Base-by-base conservation (phyloP, 192 early-diverging fungal genomes). In the Umbelopsis sp. region DNA sequence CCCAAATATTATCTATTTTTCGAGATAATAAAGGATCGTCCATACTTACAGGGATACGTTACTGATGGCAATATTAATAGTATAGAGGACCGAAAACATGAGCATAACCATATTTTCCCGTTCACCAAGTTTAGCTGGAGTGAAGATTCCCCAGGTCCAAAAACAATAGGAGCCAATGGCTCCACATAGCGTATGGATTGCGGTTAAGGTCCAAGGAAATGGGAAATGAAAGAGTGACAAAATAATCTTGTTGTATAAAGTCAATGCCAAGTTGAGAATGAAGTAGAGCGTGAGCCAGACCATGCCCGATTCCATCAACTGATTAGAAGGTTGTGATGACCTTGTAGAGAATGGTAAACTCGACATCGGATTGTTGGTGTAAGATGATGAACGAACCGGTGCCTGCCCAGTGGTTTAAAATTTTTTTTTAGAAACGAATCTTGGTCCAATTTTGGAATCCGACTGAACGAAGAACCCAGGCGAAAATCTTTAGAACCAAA, bases 121-220 rank as follows among this genome's bases (percentile, higher is more conserved):
- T 38, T 31, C 31, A 22, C 77, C 76, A 8, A 89, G 72, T 14
- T 69, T 36, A 25, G 34, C 53, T 22, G 86, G 88, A 32, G 62
- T 77, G 68, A 83, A 82, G 2, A 53, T 20, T 0, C 78, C 84
- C 8, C 56, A 53, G 36, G 16, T 20, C 38, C 68, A 80, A 34
- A 81, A 69, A 20, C 79, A 17, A 11, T 75, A 77, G 71, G 81
- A 87, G 8, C 92, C 92, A 20, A 88, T 71, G 44, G 84, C 77
- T 38, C 87, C 81, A 71, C 81, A 78, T 10, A 90, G 52, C 34
- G 84, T 87, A 75, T 93, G 92, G 31, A 91, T 79, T 0, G 87
- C 88, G 2, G 92, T 92, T 2, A 93, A 80, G 11, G 88, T 85
- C 90, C 91, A 92, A 17, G 92, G 92, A 73, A 84, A 91, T 5